Conservation (phyloP, 2,329 filamentous ascomycete genomes). For the Fusarium protoensiforme region DNA sequence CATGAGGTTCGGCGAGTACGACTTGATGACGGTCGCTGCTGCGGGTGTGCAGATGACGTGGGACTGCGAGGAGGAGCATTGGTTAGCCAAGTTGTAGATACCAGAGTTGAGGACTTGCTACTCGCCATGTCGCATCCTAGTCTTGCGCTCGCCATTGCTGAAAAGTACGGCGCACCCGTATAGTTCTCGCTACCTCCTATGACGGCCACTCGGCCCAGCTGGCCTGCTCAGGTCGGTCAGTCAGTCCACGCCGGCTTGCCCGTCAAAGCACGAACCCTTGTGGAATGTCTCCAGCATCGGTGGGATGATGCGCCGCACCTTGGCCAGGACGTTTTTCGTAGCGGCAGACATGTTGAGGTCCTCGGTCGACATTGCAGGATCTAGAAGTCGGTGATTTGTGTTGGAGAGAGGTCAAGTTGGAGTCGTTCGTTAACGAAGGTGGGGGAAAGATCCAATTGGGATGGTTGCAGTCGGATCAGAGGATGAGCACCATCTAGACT, state of each 20-base stretch:
- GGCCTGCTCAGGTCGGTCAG: slow-evolving; percentile 68
- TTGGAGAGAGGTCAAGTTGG: slow-evolving; percentile 1
- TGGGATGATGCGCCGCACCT: slow-evolving; percentile 90
- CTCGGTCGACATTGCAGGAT: slow-evolving; percentile 38
- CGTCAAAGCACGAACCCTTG: slow-evolving; percentile 73
- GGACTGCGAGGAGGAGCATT: slow-evolving; percentile 61
- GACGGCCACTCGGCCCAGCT: slow-evolving; percentile 90
- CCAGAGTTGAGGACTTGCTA: background rate
- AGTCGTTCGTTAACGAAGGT: background rate
- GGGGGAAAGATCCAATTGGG: background rate
- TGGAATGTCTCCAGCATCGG: slow-evolving; percentile 96
- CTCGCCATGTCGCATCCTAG: slow-evolving; percentile 90
- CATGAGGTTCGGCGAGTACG: slow-evolving; percentile 98
- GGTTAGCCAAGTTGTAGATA: slow-evolving; percentile 2
- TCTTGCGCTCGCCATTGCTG: slow-evolving; percentile 93
- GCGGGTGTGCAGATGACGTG: slow-evolving; percentile 96
- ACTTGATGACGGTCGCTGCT: slow-evolving; percentile 91
- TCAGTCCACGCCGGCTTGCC: slow-evolving; percentile 5
- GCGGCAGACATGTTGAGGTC: slow-evolving; percentile 69
- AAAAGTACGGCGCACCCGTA: slow-evolving; percentile 97
- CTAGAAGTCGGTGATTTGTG: slow-evolving; percentile 2
- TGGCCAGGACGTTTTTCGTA: slow-evolving; percentile 80
- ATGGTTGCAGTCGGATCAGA: background rate
- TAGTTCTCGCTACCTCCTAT: slow-evolving; percentile 97
- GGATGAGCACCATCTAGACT: background rate